Percentiles rank a stretch among this genome's conserved stretches.
phyloP scores from a whole-genome alignment of 768 basidiomycete species.

The Cubamyces lactineus region DNA sequence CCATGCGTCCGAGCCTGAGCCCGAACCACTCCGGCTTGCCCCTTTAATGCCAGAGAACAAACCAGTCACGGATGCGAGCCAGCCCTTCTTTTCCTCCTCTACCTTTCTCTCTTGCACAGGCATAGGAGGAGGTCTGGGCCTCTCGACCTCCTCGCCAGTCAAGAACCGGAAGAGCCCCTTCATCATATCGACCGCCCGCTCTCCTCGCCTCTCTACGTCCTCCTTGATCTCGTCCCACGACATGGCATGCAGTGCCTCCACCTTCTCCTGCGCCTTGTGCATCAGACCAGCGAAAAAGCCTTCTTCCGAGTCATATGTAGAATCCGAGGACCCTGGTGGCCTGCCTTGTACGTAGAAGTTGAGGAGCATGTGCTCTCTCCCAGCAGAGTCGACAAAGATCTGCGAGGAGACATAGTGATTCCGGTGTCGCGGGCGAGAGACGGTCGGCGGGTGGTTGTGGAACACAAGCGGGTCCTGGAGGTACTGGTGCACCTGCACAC shows the following conservation, averaged over 20 bases:
- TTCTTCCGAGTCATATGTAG: conserved; percentile 34
- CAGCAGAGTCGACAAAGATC: conserved; percentile 69
- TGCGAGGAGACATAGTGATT: conserved; percentile 83
- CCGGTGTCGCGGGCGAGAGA: conserved; percentile 75
- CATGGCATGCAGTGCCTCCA: conserved; percentile 48
- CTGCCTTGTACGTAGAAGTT: conserved; percentile 79
- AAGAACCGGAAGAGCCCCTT: conserved; percentile 71
- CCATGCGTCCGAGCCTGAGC: conserved; percentile 34
- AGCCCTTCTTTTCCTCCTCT: conserved; percentile 40
- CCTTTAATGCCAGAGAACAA: conserved; percentile 69
- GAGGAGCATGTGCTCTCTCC: conserved; percentile 82
- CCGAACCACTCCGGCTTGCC: conserved; percentile 37
- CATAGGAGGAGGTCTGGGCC: conserved; percentile 33
- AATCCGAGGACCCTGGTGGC: conserved; percentile 42
- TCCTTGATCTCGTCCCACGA: conserved; percentile 57
- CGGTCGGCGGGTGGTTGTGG: conserved; percentile 83
- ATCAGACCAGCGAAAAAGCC: conserved; percentile 48
- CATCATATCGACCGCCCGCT: conserved; percentile 48
- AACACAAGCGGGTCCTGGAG: conserved; percentile 70
- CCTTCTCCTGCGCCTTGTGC: conserved; percentile 47
- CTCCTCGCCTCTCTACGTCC: conserved; percentile 48
- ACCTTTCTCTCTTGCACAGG: conserved; percentile 37
- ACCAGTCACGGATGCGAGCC: conserved; percentile 58
- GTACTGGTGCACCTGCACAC: conserved; percentile 63
- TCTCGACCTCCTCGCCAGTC: conserved; percentile 59